Evolutionary conservation across 2,329 filamentous ascomycete genomes (phyloP).

Genomic region (Colletotrichum sp.): DNA sequence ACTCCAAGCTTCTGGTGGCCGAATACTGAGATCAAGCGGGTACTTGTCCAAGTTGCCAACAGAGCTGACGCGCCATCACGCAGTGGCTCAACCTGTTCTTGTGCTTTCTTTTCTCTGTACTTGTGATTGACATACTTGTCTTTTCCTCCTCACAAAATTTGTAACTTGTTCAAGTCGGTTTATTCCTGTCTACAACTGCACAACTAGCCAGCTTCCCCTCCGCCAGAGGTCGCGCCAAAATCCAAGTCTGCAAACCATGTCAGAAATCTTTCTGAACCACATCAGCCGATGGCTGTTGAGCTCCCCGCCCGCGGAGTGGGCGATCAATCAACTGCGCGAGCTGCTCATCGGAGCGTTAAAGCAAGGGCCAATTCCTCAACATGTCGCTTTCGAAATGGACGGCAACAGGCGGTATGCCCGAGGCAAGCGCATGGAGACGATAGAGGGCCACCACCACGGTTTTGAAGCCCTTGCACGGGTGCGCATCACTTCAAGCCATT

Average conservation of each 20-base stretch:
- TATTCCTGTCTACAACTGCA: background rate
- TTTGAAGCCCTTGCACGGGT: conserved; percentile 94
- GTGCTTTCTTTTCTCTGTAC: background rate
- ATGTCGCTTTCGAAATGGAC: conserved; percentile 99
- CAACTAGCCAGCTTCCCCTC: background rate
- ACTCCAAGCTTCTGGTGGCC: conserved; percentile 11
- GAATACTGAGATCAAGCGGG: conserved; percentile 10
- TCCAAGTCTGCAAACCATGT: conserved; percentile 44
- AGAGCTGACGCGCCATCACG: conserved; percentile 14
- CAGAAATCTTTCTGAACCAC: conserved; percentile 56
- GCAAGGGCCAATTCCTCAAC: conserved; percentile 90
- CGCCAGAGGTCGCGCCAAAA: background rate
- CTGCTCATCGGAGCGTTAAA: conserved; percentile 86
- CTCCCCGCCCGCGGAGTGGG: conserved; percentile 92
- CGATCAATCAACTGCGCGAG: conserved; percentile 78
- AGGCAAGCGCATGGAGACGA: conserved; percentile 90
- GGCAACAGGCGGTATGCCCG: conserved; percentile 93
- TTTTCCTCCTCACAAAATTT: background rate
- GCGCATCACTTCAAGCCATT: conserved; percentile 30
- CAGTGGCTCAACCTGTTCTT: background rate
- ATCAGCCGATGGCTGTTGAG: conserved; percentile 75
- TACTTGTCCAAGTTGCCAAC: conserved; percentile 15
- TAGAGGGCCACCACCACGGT: conserved; percentile 93
- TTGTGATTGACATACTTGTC: background rate
- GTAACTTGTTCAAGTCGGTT: background rate